Evolutionary conservation across 805 yeast species (phyloP), one percentile per base, ranked within the genome.

Genomic region (Yarrowia bubula): DNA sequence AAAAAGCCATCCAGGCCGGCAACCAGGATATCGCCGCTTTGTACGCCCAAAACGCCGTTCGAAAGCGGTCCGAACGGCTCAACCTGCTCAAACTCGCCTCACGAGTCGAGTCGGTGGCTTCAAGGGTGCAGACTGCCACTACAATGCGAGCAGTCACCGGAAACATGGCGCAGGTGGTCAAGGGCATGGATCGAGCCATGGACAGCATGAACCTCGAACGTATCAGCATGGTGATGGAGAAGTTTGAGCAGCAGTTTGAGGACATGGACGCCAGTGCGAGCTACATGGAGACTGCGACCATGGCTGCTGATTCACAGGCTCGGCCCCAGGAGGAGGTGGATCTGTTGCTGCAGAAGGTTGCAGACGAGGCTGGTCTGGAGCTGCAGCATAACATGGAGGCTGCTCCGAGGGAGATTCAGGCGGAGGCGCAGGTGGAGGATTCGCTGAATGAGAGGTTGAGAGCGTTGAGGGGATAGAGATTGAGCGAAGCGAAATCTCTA

Each of bases 251-350:
- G 66, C 99, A 95, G 75, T 95, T 95, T 72, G 98, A 95, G 76
- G 98, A 95, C 72, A 78, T 95, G 70, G 99, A 95, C 74, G 95
- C 97, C 8, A 85, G 96, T 37, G 88, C 98, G 0, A 89, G 92
- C 69, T 95, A 93, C 74, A 93, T 95, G 75, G 98, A 93, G 75
- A 84, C 86, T 53, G 93, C 96, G 65, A 92, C 98, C 10, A 87
- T 87, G 67, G 89, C 87, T 66, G 90, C 95, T 64, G 91, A 90
- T 71, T 97, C 97, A 0, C 82, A 89, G 63, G 83, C 89, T 41
- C 92, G 96, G 4, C 98, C 98, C 7, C 97, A 91, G 74, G 98
- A 93, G 66, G 95, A 92, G 68, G 99, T 93, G 39, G 98, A 95
- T 73, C 83, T 88, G 67, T 79, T 93, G 73, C 83, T 93, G 89